Percentiles rank a stretch among this genome's conserved stretches.
These are phyloP conservation scores for Phytopythium kandeliae DNA, from an alignment of 352 stramenopile species.

Conservation along the genomic window DNA sequence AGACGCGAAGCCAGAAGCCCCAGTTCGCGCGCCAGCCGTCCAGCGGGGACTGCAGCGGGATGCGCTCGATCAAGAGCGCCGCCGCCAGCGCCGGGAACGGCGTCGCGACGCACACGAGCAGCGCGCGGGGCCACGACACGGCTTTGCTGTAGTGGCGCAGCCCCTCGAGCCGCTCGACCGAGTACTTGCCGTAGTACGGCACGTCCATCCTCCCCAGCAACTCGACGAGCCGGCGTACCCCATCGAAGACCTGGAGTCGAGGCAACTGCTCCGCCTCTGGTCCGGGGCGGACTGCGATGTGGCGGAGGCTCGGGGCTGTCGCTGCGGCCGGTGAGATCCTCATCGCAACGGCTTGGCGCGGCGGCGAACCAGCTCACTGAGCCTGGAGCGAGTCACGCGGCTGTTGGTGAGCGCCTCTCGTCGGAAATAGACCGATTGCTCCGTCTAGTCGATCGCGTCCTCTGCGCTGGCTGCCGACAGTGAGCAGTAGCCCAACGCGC, in stretches of 20 bases:
- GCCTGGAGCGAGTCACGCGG: too few relatives aligned
- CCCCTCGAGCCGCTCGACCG: constrained; percentile 1
- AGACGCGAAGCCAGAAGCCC: background rate
- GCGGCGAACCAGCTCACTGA: too few relatives aligned
- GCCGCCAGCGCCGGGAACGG: background rate
- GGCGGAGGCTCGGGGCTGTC: background rate
- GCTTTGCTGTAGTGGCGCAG: background rate
- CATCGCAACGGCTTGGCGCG: too few relatives aligned
- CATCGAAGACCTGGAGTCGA: background rate
- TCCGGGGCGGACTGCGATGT: background rate
- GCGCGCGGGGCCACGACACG: background rate
- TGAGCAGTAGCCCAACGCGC: too few relatives aligned
- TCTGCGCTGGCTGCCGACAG: too few relatives aligned
- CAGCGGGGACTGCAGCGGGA: background rate
- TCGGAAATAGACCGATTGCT: too few relatives aligned
- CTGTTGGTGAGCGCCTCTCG: too few relatives aligned
- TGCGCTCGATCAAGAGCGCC: background rate
- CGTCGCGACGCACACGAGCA: background rate
- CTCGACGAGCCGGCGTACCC: background rate
- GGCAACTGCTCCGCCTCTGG: background rate
- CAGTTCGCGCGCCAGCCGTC: background rate
- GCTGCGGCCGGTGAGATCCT: background rate
- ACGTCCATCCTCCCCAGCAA: background rate
- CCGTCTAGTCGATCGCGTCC: too few relatives aligned
- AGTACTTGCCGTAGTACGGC: background rate